Evolutionary conservation across 2,329 filamentous ascomycete genomes (phyloP), one percentile per base, ranked within the genome.

Genomic region (Aspergillus neoniger): DNA sequence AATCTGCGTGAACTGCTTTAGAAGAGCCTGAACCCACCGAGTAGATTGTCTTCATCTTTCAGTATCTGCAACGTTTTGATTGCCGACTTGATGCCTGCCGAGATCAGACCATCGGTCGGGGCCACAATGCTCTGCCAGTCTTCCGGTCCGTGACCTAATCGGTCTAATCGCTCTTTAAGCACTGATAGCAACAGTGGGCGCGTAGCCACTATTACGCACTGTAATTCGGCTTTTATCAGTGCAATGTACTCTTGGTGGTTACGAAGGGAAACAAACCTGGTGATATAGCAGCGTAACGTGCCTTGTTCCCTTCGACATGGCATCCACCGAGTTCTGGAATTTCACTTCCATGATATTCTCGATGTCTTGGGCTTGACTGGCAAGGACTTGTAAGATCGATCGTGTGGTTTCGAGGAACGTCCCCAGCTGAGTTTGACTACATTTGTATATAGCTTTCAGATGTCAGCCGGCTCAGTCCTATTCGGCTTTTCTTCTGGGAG

Each of bases 31-130:
- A 28, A 47, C 70, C 19, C 65, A 79, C 77, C 77, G 0, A 79
- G 68, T 0, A 77, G 64, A 14, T 73, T 70, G 5, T 77, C 70
- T 21, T 77, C 76, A 15, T 70, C 70, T 0, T 70, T 70, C 0
- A 80, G 57, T 0, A 80, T 78, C 43, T 78, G 74, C 0, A 80
- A 64, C 0, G 74, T 76, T 51, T 79, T 80, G 3, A 69, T 65
- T 0, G 78, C 77, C 0, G 77, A 80, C 36, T 79, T 79, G 19
- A 79, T 79, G 4, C 78, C 76, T 0, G 74, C 77, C 0, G 72
- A 74, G 7, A 80, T 77, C 0, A 80, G 57, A 0, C 74, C 64
- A 12, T 71, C 74, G 1, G 76, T 78, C 1, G 70, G 71, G 2
- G 65, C 66, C 0, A 79, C 61, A 32, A 79, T 74, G 0, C 57